Evolutionary conservation across 768 basidiomycete genomes (phyloP).

Genomic region (Termitomyces sp.): DNA sequence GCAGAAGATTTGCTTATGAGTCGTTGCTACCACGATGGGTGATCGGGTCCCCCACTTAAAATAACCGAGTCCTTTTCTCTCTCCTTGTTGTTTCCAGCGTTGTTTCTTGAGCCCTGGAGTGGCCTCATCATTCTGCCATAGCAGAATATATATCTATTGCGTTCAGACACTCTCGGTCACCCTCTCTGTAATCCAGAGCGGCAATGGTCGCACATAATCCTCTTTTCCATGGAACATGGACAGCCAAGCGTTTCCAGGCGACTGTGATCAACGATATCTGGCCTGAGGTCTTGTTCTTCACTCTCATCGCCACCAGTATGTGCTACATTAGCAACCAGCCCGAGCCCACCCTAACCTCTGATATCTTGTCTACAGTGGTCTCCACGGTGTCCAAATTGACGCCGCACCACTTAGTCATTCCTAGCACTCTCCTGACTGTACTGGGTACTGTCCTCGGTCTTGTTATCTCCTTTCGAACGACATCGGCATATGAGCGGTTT

Average conservation of each 20-base stretch:
- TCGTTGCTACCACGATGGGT: conserved; percentile 15
- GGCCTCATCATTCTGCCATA: neutral
- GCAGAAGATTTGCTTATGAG: neutral
- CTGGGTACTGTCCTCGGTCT: conserved; percentile 71
- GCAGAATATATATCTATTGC: neutral
- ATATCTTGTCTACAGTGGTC: conserved; percentile 40
- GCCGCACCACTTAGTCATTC: conserved; percentile 40
- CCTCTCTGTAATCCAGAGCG: neutral
- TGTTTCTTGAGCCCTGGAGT: neutral
- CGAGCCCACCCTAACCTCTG: neutral
- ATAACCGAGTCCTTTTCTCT: neutral
- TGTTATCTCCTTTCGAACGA: conserved; percentile 69
- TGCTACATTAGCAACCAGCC: neutral
- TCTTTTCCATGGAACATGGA: conserved; percentile 42
- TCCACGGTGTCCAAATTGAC: conserved; percentile 47
- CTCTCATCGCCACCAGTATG: conserved; percentile 50
- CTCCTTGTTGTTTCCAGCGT: neutral
- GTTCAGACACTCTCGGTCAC: neutral
- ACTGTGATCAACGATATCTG: conserved; percentile 65
- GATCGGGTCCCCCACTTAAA: conserved; percentile 11
- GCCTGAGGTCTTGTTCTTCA: conserved; percentile 60
- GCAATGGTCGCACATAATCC: conserved; percentile 40
- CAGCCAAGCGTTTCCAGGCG: conserved; percentile 45
- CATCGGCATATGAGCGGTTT: conserved; percentile 64
- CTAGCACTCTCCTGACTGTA: conserved; percentile 56